Conservation (phyloP, 352 stramenopile genomes). For the Phytophthora chlamydospora region DNA sequence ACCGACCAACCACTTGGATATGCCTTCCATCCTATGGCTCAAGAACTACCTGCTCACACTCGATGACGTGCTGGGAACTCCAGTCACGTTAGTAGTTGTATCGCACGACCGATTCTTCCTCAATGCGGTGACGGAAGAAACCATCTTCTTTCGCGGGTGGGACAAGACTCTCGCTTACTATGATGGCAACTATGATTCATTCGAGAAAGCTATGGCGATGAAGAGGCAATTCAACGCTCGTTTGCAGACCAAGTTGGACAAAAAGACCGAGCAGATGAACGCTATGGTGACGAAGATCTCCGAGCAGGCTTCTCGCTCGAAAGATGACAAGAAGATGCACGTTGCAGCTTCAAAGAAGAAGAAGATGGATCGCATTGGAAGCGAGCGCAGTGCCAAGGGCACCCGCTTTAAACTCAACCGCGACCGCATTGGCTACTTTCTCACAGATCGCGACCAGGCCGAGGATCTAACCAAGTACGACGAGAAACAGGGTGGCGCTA, state of each 20-base stretch:
- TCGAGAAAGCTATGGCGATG: conserved; percentile 51
- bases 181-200: conserved; percentile 67
- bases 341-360: conserved; percentile 71
- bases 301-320: conserved; percentile 44
- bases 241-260: conserved; percentile 52
- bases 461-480: conserved; percentile 53
- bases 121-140: conserved; percentile 87
- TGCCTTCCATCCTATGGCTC: conserved; percentile 85
- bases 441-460: conserved; percentile 36
- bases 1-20: conserved; percentile 91
- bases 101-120: conserved; percentile 94
- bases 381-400: conserved; percentile 58
- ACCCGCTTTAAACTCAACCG: conserved; percentile 65
- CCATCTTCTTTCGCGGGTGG: conserved; percentile 59
- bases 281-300: conserved; percentile 58
- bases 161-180: conserved; percentile 69
- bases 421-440: conserved; percentile 53
- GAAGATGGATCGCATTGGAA: conserved; percentile 67
- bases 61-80: conserved; percentile 62
- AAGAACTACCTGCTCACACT: conserved; percentile 69
- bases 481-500: conserved; percentile 35
- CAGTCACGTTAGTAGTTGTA: conserved; percentile 89
- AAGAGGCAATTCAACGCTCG: conserved; percentile 59
- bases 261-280: conserved; percentile 61
- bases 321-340: conserved; percentile 72